These are phyloP conservation scores for Hordeum pubiflorum DNA, from an alignment of 202 grass and related monocot species.

Conservation along the genomic window DNA sequence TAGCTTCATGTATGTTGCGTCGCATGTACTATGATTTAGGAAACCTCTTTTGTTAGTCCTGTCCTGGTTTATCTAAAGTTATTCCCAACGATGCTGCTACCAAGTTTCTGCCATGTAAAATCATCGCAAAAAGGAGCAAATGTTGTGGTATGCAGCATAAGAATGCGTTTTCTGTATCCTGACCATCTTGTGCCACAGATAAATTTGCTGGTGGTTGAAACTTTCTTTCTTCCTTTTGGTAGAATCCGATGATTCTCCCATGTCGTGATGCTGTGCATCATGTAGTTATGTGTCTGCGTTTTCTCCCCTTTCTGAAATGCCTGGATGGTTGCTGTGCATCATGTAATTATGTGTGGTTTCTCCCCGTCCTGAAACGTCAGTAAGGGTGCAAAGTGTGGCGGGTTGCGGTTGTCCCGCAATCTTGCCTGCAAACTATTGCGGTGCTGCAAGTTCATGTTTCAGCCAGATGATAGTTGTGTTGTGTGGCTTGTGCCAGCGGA, in stretches of 20 bases:
- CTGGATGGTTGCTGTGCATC: too few relatives aligned
- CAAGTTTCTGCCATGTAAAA: background rate
- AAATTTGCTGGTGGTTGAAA: background rate
- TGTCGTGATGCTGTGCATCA: background rate
- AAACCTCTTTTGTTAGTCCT: background rate
- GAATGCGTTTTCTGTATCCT: background rate
- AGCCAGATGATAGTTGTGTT: too few relatives aligned
- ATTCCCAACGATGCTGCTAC: background rate
- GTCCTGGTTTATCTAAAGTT: background rate
- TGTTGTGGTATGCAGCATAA: background rate
- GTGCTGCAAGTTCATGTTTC: too few relatives aligned
- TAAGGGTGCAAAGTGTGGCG: too few relatives aligned
- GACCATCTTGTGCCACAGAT: background rate
- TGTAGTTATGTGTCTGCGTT: background rate
- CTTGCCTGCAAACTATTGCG: too few relatives aligned
- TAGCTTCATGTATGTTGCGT: background rate
- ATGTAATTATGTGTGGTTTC: too few relatives aligned
- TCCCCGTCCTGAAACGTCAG: too few relatives aligned
- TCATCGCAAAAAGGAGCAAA: background rate
- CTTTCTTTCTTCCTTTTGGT: background rate
- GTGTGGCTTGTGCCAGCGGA: too few relatives aligned
- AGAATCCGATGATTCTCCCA: background rate
- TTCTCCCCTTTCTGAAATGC: too few relatives aligned
- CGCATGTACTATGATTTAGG: slow-evolving; percentile 7
- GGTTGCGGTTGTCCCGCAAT: too few relatives aligned